A percentile compares a stretch with the other conserved stretches of the same genome.
These are phyloP conservation scores for Tanozyma kutaoensis DNA, from an alignment of 805 yeast species.

Conservation along the genomic window DNA sequence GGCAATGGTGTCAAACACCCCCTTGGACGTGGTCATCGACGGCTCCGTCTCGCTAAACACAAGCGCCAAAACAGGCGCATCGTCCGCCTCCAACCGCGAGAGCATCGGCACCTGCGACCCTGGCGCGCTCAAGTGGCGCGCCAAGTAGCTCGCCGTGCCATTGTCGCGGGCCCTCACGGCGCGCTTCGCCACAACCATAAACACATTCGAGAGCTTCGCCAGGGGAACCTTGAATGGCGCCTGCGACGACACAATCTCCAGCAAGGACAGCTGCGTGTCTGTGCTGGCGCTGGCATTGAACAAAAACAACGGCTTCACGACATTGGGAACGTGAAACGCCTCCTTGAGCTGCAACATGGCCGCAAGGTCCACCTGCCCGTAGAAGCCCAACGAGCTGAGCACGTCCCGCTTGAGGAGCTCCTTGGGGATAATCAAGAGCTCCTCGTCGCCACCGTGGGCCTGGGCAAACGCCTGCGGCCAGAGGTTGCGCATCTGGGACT, in stretches of 20 bases:
- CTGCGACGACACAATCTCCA: constrained; percentile 12
- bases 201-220: constrained; percentile 18
- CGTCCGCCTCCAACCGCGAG: constrained; percentile 9
- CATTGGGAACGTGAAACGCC: neutral
- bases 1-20: constrained; percentile 32
- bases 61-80: constrained; percentile 25
- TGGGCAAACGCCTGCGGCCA: no score
- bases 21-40: constrained; percentile 8
- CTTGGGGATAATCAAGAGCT: constrained; percentile 13
- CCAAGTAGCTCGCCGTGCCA: constrained; percentile 4
- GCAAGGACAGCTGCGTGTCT: constrained; percentile 7
- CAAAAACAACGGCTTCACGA: constrained; percentile 2
- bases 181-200: constrained; percentile 4
- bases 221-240: constrained; percentile 30
- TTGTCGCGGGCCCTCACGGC: constrained; percentile 1
- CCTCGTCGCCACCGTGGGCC: no score
- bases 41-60: constrained; percentile 10
- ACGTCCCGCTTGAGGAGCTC: constrained; percentile 8
- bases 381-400: constrained; percentile 12
- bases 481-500: no score
- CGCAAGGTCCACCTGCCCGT: constrained; percentile 4
- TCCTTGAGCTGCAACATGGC: neutral
- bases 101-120: constrained; percentile 11
- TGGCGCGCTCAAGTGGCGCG: constrained; percentile 4
- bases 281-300: constrained; percentile 24